These are phyloP conservation scores for Aquilaria sinensis DNA, from an alignment of 345 rosid genomes.

Conservation along the genomic window DNA sequence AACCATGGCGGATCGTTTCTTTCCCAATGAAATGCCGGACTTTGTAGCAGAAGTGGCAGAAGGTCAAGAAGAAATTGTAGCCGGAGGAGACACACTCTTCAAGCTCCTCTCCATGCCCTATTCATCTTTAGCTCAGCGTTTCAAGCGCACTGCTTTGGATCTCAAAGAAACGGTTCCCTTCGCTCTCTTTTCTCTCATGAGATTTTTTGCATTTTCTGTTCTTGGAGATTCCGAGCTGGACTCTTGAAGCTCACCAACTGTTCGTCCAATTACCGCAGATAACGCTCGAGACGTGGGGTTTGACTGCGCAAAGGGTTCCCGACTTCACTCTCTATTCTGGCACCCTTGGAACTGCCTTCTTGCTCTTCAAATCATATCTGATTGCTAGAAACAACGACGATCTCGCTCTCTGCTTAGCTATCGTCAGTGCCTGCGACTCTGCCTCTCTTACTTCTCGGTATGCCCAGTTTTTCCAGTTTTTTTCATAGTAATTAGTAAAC, in stretches of 20 bases:
- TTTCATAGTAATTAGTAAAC: not conserved
- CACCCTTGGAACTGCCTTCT: constrained; percentile 49
- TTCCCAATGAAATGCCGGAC: constrained; percentile 53
- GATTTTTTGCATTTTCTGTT: not conserved
- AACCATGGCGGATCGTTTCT: constrained; percentile 63
- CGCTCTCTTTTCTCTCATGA: not conserved
- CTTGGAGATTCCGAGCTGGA: not conserved
- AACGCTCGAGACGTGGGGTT: constrained; percentile 50
- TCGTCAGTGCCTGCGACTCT: constrained; percentile 45
- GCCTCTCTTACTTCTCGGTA: constrained; percentile 51
- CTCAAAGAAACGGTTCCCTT: constrained; percentile 64
- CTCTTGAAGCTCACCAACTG: constrained; percentile 1
- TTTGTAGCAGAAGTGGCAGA: constrained; percentile 29
- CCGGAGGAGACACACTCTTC: constrained; percentile 37
- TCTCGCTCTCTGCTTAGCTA: constrained; percentile 39
- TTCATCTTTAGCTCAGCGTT: constrained; percentile 43
- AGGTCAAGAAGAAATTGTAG: constrained; percentile 2
- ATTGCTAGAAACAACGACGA: constrained; percentile 36
- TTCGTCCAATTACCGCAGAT: constrained; percentile 26
- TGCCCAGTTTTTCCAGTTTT: not conserved
- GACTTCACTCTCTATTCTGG: constrained; percentile 51
- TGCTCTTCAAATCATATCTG: constrained; percentile 48
- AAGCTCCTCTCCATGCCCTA: constrained; percentile 64
- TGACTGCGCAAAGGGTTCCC: constrained; percentile 28
- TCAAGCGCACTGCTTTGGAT: constrained; percentile 57